Base-by-base conservation (phyloP, 2,329 filamentous ascomycete species). In the Hortaea werneckii region DNA sequence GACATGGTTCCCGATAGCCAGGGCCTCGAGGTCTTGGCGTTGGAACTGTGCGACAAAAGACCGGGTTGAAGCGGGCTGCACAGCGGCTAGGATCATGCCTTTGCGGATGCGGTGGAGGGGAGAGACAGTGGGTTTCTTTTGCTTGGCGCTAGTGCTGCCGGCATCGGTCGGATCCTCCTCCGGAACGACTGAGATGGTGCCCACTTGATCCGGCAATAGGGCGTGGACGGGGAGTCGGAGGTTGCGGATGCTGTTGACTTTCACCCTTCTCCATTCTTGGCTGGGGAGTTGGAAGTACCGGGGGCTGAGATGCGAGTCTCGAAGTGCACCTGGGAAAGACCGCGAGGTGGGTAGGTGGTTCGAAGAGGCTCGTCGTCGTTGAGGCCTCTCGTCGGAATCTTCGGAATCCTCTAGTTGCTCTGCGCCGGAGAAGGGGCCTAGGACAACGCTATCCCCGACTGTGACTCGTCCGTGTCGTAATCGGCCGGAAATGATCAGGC, bases 231-330 rank as follows among this genome's bases (percentile, higher is more conserved):
- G 87, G 3, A 95, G 72, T 5, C 90, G 80, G 6, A 98, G 72
- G 55, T 95, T 94, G 20, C 90, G 83, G 38, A 95, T 82, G 56
- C 89, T 96, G 39, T 86, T 82, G 44, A 96, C 80, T 38, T 77
- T 81, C 5, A 90, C 87, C 26, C 75, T 74, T 51, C 86, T 80
- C 90, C 90, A 96, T 64, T 87, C 82, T 11, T 74, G 78, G 53
- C 50, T 53, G 1, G 59, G 54, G 3, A 58, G 45, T 29, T 54
- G 51, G 39, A 58, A 59, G 26, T 50, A 45, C 8, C 50, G 49
- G 5, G 53, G 51, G 5, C 28, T 39, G 6, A 61, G 46, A 38
- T 58, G 56, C 29, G 55, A 51, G 20, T 50, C 52, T 26, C 64
- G 60, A 11, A 73, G 50, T 0, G 71, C 71, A 10, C 71, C 71